These are phyloP conservation scores for Sporisorium graminicola DNA, from an alignment of 1,284 basidiomycete genomes.

Conservation along the genomic window DNA sequence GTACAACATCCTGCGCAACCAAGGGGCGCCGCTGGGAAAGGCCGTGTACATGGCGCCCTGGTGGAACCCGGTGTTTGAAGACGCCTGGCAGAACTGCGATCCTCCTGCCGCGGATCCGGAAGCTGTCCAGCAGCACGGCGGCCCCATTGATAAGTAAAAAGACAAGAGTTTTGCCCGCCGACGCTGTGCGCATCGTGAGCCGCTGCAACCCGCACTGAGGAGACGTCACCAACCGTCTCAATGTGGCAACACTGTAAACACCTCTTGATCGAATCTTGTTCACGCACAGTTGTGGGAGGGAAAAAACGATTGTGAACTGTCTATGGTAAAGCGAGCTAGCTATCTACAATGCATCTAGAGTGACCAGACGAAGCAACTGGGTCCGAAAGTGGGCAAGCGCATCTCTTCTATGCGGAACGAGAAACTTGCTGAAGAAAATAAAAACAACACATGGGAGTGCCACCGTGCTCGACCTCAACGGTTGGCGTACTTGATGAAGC, in stretches of 20 bases:
- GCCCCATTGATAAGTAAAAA: no score
- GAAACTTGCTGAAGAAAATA: background rate
- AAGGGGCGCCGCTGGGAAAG: background rate
- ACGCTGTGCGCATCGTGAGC: no score
- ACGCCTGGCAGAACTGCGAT: background rate
- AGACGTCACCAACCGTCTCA: no score
- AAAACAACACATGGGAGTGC: background rate
- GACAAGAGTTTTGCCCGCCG: no score
- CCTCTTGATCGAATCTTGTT: no score
- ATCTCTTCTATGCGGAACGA: background rate
- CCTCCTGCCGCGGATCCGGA: background rate
- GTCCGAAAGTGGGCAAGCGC: background rate
- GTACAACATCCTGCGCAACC: constrained; percentile 1
- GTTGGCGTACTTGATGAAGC: constrained; percentile 54
- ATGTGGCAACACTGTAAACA: no score
- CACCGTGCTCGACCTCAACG: constrained; percentile 12
- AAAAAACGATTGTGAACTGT: background rate
- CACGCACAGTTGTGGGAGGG: no score
- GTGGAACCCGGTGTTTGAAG: background rate
- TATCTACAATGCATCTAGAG: background rate
- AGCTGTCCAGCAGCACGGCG: no score
- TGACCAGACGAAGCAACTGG: background rate
- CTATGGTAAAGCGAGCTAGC: background rate
- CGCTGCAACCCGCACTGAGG: no score
- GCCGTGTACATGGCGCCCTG: background rate